phyloP scores from a whole-genome alignment of 2,329 filamentous ascomycete species.

The Alternaria sp. region DNA sequence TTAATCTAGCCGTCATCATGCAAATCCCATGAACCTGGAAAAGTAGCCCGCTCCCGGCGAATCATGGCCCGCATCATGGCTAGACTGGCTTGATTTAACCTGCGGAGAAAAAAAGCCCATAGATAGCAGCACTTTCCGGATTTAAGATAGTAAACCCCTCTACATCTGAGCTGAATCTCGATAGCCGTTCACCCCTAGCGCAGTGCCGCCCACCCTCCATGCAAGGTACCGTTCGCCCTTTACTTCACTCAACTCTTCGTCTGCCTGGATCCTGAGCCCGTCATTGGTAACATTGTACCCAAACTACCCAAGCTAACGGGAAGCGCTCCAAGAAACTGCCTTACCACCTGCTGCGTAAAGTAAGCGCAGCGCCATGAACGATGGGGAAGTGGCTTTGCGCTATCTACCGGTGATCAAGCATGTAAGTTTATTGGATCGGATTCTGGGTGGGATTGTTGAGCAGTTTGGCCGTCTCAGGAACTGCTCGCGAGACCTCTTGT shows the following conservation, averaged over 20 bases:
- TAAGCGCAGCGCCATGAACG: neutral
- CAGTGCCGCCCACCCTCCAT: conserved; percentile 19
- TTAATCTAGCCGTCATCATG: conserved; percentile 25
- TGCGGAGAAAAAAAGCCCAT: conserved; percentile 11
- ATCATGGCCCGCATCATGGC: conserved; percentile 7
- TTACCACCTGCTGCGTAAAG: neutral
- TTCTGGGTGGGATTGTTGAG: conserved; percentile 8
- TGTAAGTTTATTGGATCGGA: neutral
- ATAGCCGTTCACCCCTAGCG: conserved; percentile 26
- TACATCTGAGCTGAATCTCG: conserved; percentile 16
- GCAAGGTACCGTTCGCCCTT: conserved; percentile 31
- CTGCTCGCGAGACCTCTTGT: neutral
- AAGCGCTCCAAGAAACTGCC: neutral
- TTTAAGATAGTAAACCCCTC: conserved; percentile 4
- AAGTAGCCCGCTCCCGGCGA: conserved; percentile 15
- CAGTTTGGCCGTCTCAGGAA: neutral
- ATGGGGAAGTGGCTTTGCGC: neutral
- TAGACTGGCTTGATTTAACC: neutral
- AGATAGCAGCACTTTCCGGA: conserved; percentile 21
- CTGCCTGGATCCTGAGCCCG: neutral
- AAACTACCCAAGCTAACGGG: neutral
- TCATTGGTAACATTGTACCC: neutral
- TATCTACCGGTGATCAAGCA: neutral
- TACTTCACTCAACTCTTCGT: neutral
- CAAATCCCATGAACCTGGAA: conserved; percentile 22